Base-by-base conservation (phyloP, 2,329 filamentous ascomycete species). In the Penicillium vulpinum region DNA sequence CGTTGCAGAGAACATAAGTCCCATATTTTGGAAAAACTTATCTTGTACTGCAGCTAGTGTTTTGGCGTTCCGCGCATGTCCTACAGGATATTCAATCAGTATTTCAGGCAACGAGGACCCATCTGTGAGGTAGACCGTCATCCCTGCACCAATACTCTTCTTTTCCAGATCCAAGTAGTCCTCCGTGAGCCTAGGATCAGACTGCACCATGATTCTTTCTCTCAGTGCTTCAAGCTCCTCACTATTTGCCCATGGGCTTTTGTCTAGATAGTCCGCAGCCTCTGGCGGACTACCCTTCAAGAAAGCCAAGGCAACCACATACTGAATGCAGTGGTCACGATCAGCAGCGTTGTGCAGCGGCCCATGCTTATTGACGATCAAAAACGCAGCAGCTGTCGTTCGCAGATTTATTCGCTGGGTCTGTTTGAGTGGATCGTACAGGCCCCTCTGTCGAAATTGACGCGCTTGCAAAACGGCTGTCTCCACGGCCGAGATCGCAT, bases 291-390 rank as follows among this genome's bases (percentile, higher is more conserved):
- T 26, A 1, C 67, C 70, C 51, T 76, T 77, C 21, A 74, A 49
- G 7, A 76, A 60, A 2, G 62, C 59, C 18, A 75, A 41, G 4
- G 73, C 68, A 18, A 75, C 60, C 28, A 72, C 65, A 51, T 69
- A 76, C 47, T 73, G 66, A 44, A 77, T 59, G 46, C 69, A 74
- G 43, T 75, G 73, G 58, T 75, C 73, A 10, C 73, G 64, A 54
- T 75, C 73, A 7, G 73, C 71, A 15, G 65, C 51, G 55, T 71
- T 72, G 2, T 51, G 35, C 36, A 75, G 47, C n/a, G 35, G 43
- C 0, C 67, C 69, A 1, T 21, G 48, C 35, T 75, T 75, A 44
- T 72, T 70, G 35, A 76, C 72, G 22, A 76, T 75, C 18, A 65
- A 33, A 38, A 62, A 61, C 0, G 71, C 71, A 11, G 71, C 67